Conservation (phyloP, 768 basidiomycete genomes). For the Rhodotorula toruloides region DNA sequence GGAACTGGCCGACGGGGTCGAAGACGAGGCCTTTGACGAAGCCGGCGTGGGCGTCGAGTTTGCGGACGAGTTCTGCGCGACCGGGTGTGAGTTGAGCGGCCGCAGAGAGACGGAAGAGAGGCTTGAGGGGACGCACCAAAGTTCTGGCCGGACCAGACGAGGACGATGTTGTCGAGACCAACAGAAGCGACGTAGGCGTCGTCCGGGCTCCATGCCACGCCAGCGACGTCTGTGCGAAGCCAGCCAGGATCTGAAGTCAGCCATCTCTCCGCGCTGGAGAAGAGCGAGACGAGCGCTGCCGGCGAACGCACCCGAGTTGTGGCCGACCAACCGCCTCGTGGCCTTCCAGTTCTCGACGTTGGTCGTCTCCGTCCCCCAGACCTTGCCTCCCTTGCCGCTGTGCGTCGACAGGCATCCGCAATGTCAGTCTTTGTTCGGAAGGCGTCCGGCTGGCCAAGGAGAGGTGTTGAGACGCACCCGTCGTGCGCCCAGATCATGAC, state of each 20-base stretch:
- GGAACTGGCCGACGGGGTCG: conserved; percentile 95
- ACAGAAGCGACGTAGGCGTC: conserved; percentile 90
- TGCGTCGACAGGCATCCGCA: not conserved
- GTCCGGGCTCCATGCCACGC: conserved; percentile 89
- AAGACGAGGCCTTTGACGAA: conserved; percentile 99
- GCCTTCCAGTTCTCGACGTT: conserved; percentile 98
- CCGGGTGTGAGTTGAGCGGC: not conserved
- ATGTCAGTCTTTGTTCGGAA: not conserved
- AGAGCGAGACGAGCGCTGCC: not conserved
- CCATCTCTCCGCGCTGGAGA: no score
- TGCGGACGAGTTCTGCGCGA: conserved; percentile 66
- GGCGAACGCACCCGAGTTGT: conserved; percentile 72
- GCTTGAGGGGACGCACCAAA: conserved; percentile 58
- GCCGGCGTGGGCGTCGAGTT: conserved; percentile 82
- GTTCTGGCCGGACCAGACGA: conserved; percentile 90
- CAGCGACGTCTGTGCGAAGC: conserved; percentile 68
- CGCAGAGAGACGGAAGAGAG: not conserved
- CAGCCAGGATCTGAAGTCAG: not conserved
- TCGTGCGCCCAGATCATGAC: conserved; percentile 97
- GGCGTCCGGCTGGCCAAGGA: not conserved
- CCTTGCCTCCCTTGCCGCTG: conserved; percentile 52
- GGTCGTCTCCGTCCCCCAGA: conserved; percentile 69
- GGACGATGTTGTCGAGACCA: conserved; percentile 80
- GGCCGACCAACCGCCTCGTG: conserved; percentile 80
- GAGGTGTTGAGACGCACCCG: conserved; percentile 60